A percentile compares a stretch with the other conserved stretches of the same genome.
phyloP scores from a whole-genome alignment of 1,284 basidiomycete species.

The Leucoagaricus sp. region DNA sequence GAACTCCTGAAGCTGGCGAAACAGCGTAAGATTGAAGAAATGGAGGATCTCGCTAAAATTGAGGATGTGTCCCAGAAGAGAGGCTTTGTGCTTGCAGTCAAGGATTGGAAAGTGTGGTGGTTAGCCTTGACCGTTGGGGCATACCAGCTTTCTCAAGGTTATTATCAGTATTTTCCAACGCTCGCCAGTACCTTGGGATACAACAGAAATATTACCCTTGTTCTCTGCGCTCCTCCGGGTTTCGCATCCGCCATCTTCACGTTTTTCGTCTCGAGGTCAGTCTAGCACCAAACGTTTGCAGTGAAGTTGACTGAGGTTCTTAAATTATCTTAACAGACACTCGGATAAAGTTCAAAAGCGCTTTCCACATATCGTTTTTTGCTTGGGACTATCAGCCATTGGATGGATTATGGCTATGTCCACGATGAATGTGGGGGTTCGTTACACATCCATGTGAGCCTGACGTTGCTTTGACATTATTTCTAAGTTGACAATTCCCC shows the following conservation, averaged over 20 bases:
- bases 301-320: conserved; percentile 7
- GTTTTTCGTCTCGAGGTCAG: conserved; percentile 15
- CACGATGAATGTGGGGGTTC: conserved; percentile 37
- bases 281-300: neutral
- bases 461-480: neutral
- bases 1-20: conserved; percentile 23
- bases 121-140: conserved; percentile 43
- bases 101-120: conserved; percentile 64
- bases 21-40: conserved; percentile 23
- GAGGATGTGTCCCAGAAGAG: conserved; percentile 14
- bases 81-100: conserved; percentile 42
- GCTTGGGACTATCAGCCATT: conserved; percentile 35
- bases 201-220: conserved; percentile 39
- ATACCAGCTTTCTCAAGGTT: conserved; percentile 49
- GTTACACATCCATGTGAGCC: conserved; percentile 39
- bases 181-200: conserved; percentile 60
- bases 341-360: conserved; percentile 37
- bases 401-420: conserved; percentile 46
- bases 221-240: conserved; percentile 24
- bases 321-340: conserved; percentile 24
- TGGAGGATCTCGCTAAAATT: conserved; percentile 13
- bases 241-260: conserved; percentile 5
- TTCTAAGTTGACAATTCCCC: conserved; percentile 22
- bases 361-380: conserved; percentile 41
- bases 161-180: conserved; percentile 48